These are phyloP conservation scores for Pythium vanterpoolii DNA, from an alignment of 352 stramenopile species.

Conservation along the genomic window DNA sequence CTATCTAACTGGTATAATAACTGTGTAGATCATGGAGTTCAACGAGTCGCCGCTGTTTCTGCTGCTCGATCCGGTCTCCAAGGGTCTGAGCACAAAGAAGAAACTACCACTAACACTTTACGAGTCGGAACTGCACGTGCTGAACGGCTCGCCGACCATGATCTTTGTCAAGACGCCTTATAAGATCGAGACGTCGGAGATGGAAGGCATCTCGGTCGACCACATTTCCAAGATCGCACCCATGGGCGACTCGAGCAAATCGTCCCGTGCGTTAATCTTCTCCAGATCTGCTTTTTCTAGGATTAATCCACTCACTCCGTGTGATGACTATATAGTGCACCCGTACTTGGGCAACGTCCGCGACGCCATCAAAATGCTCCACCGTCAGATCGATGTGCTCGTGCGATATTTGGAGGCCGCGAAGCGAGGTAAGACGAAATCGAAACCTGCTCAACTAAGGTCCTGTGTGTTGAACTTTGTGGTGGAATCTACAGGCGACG, in stretches of 20 bases:
- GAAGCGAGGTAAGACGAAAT: conserved; percentile 43
- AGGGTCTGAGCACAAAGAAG: conserved; percentile 70
- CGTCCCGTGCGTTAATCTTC: conserved; percentile 43
- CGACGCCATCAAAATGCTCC: conserved; percentile 84
- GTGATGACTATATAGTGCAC: conserved; percentile 49
- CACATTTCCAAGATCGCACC: conserved; percentile 87
- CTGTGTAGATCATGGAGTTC: conserved; percentile 77
- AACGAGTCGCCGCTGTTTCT: conserved; percentile 84
- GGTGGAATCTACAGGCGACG: conserved; percentile 33
- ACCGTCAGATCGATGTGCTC: conserved; percentile 76
- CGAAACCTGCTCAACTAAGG: background rate
- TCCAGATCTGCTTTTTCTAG: background rate
- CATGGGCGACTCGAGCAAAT: conserved; percentile 65
- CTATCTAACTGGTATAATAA: background rate
- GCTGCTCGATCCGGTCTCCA: conserved; percentile 63
- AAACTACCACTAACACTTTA: conserved; percentile 86
- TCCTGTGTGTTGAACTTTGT: background rate
- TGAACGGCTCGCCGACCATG: conserved; percentile 84
- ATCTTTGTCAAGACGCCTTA: conserved; percentile 87
- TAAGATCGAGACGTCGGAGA: conserved; percentile 86
- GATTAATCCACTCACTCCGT: too few relatives aligned
- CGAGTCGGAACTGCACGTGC: conserved; percentile 84
- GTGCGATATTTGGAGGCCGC: conserved; percentile 70
- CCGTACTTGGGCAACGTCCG: conserved; percentile 75
- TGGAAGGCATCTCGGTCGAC: conserved; percentile 84